Evolutionary conservation across 208 protist species (phyloP).

Genomic region (Leishmania turanica): DNA sequence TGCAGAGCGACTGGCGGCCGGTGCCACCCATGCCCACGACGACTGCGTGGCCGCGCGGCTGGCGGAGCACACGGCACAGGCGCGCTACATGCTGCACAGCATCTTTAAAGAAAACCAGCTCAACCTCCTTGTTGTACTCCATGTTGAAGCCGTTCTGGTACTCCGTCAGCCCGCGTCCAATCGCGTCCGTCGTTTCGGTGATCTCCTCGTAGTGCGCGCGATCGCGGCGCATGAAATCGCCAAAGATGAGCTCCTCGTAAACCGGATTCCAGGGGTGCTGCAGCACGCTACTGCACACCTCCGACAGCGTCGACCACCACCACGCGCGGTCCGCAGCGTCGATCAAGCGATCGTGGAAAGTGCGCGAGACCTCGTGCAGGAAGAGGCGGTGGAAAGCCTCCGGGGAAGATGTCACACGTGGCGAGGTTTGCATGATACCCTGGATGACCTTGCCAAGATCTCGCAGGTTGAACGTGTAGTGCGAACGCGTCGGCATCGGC

Average conservation of each 20-base stretch:
- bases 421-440: conserved; percentile 93
- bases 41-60: conserved; percentile 96
- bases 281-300: conserved; percentile 63
- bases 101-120: conserved; percentile 98
- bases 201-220: conserved; percentile 83
- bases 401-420: conserved; percentile 50
- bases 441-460: conserved; percentile 98
- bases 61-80: conserved; percentile 96
- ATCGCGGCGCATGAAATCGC: conserved; percentile 94
- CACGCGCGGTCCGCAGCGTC: conserved; percentile 90
- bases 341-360: conserved; percentile 97
- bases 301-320: conserved; percentile 87
- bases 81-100: conserved; percentile 96
- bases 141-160: conserved; percentile 95
- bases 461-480: conserved; percentile 99
- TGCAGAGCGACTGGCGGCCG: conserved; percentile 95
- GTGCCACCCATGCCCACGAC: conserved; percentile 98
- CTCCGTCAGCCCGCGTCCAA: conserved; percentile 70
- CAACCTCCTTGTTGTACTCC: conserved; percentile 85
- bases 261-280: conserved; percentile 65
- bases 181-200: conserved; percentile 36
- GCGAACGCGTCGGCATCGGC: conserved; percentile 97
- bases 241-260: conserved; percentile 83
- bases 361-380: conserved; percentile 95
- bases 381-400: conserved; percentile 88